Conservation (phyloP, 176 grass and related monocot genomes). For the Lolium multiflorum region DNA sequence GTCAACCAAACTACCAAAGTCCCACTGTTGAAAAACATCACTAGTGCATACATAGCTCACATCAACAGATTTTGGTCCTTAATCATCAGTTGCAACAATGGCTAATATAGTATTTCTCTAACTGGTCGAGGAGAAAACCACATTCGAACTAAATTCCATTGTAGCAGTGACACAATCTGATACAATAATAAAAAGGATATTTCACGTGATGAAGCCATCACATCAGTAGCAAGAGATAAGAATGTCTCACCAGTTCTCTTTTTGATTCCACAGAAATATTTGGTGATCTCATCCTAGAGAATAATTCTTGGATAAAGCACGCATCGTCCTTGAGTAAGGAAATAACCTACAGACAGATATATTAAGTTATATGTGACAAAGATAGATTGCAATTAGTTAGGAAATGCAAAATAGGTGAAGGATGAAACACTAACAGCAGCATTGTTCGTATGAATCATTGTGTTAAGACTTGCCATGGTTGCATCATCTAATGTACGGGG, state of each 20-base stretch:
- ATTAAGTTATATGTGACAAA: constrained; percentile 33
- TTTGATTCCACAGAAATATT: constrained; percentile 70
- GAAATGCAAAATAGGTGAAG: constrained; percentile 36
- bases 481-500: constrained; percentile 90
- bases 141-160: background rate
- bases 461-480: constrained; percentile 80
- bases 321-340: constrained; percentile 95
- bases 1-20: constrained; percentile 26
- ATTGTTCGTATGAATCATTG: constrained; percentile 92
- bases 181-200: constrained; percentile 35
- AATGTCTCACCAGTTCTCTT: constrained; percentile 82
- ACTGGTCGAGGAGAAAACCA: background rate
- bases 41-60: constrained; percentile 26
- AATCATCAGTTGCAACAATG: constrained; percentile 15
- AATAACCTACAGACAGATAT: constrained; percentile 79
- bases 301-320: constrained; percentile 92
- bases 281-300: constrained; percentile 81
- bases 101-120: background rate
- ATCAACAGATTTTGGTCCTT: constrained; percentile 9
- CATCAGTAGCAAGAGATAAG: constrained; percentile 36
- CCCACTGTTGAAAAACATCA: background rate
- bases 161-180: background rate
- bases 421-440: constrained; percentile 74
- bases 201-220: constrained; percentile 9
- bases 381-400: constrained; percentile 26